Evolutionary conservation across 1,139 yeast genomes (phyloP), one percentile per base, ranked within the genome.

Genomic region (Scheffersomyces segobiensis): DNA sequence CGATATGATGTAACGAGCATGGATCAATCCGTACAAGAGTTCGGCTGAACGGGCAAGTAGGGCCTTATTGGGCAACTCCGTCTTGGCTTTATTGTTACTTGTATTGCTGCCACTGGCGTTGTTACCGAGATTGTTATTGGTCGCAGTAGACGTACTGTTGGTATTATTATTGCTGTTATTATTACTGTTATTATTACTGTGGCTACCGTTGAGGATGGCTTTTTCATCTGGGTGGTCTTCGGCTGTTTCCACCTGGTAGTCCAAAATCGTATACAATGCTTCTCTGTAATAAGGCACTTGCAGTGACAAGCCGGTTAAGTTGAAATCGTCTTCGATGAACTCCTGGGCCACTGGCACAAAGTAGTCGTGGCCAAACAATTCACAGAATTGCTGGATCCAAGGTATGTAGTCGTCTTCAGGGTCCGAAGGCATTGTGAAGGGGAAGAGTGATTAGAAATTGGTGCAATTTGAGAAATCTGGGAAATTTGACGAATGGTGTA

Each of bases 251-350:
- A 92, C 86, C 71, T 93, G 98, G 65, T 80, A 81, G 67, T 81
- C 85, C 63, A 95, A 79, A 60, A 95, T 93, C 65, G 96, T 84
- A 73, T 93, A 97, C 63, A 95, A 77, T 4, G 98, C 98, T 71
- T 93, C 97, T 70, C 95, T 81, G 74, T 93, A 95, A 71, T 88
- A 91, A 8, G 98, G 97, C 5, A 95, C 97, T 63, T 90, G 87
- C 67, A 87, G 85, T 39, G 91, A 84, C 59, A 95, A 81, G 2
- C 98, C 98, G 0, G 98, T 93, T 66, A 95, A 81, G 70, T 95
- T 95, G 80, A 95, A 95, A 67, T 95, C 98, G 73, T 95, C 99
- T 68, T 93, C 98, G 63, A 95, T 92, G 71, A 93, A 95, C 56
- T 93, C 98, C 59, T 91, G 95, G 1, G 93, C 84, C 20, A 95